A percentile compares a stretch with the other conserved stretches of the same genome.
Evolutionary conservation across 257 asterid species (phyloP).

Genomic region (Ophiorrhiza pumila): DNA sequence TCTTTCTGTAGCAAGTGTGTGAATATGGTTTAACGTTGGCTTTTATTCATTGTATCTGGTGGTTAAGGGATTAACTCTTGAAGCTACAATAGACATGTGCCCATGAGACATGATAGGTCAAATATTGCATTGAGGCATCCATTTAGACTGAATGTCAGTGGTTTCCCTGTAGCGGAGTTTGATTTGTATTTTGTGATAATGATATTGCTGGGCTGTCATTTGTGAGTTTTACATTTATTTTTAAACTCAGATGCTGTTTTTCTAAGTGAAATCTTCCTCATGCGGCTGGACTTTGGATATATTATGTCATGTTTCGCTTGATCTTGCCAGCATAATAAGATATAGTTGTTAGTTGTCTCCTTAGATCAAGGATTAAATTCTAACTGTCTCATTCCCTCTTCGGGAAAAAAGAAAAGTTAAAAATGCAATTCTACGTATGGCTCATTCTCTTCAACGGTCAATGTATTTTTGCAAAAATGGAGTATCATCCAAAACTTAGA

Average conservation of each 20-base stretch:
- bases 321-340: neutral
- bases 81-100: too few relatives aligned
- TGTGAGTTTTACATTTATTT: neutral
- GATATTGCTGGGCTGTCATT: neutral
- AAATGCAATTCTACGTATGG: neutral
- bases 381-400: neutral
- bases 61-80: neutral
- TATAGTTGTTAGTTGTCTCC: neutral
- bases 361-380: neutral
- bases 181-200: neutral
- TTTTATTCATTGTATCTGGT: neutral
- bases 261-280: neutral
- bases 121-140: neutral
- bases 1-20: neutral
- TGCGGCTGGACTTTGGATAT: neutral
- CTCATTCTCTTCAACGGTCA: neutral
- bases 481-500: neutral
- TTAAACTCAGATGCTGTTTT: neutral
- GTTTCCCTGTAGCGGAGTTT: neutral
- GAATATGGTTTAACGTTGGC: neutral
- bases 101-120: neutral
- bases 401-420: neutral
- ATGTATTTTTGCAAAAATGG: neutral
- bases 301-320: neutral
- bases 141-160: neutral